Evolutionary conservation across 2,329 filamentous ascomycete species (phyloP).

Genomic region (Scopulariopsis brevicaulis): DNA sequence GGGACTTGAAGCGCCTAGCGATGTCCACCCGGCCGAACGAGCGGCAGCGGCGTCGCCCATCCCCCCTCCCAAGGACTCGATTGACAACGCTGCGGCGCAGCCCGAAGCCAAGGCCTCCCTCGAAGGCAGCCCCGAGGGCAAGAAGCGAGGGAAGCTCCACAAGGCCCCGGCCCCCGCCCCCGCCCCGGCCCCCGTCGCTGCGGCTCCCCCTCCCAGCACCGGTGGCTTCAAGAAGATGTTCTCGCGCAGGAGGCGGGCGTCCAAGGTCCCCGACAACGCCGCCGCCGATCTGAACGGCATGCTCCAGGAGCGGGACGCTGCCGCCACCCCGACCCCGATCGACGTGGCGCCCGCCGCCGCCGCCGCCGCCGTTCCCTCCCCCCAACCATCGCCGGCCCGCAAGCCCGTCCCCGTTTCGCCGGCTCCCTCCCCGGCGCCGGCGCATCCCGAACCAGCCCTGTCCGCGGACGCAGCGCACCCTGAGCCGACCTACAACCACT

Average conservation of each 20-base stretch:
- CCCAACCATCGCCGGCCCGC: constrained; percentile 11
- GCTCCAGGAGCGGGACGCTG: constrained; percentile 26
- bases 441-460: constrained; percentile 4
- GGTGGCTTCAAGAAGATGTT: constrained; percentile 56
- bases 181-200: constrained; percentile 1
- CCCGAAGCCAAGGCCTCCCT: constrained; percentile 1
- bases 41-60: constrained; percentile 21
- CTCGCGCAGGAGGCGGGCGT: constrained; percentile 48
- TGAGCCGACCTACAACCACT: constrained; percentile 30
- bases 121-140: constrained; percentile 28
- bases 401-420: constrained; percentile 11
- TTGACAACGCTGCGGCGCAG: constrained; percentile 3
- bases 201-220: constrained; percentile 13
- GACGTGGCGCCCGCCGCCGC: constrained; percentile 15
- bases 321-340: constrained; percentile 11
- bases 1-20: constrained; percentile 19
- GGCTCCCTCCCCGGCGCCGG: constrained; percentile 7
- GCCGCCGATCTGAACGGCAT: constrained; percentile 37
- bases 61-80: constrained; percentile 21
- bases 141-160: constrained; percentile 41
- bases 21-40: constrained; percentile 23
- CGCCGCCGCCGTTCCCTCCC: constrained; percentile 13
- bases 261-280: constrained; percentile 43
- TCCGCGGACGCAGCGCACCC: constrained; percentile 8
- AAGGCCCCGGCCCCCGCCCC: constrained; percentile 28